These are phyloP conservation scores for Schizochytrium sp. DNA, from an alignment of 108 stramenopile species.

Conservation along the genomic window DNA sequence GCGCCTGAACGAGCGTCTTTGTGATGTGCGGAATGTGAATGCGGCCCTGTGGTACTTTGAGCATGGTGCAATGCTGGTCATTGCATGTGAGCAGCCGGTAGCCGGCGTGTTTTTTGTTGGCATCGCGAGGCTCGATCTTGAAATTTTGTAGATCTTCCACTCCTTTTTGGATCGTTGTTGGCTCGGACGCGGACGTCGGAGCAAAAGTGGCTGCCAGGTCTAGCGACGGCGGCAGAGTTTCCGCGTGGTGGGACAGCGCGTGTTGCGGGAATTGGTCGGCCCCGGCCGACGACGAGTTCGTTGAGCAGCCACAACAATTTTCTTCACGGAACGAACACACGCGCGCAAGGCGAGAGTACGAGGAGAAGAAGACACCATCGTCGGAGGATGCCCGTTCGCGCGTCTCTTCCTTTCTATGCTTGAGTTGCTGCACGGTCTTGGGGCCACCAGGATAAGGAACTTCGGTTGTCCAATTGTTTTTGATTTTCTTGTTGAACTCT, in stretches of 20 bases:
- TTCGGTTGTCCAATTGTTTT: background rate
- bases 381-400: background rate
- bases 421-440: background rate
- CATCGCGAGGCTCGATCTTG: background rate
- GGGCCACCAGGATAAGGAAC: background rate
- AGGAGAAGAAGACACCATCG: background rate
- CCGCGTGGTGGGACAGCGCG: too few species aligned
- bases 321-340: background rate
- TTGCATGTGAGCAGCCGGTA: conserved; percentile 14
- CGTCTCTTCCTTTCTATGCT: background rate
- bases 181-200: background rate
- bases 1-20: background rate
- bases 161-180: background rate
- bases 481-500: too few species aligned
- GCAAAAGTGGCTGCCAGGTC: background rate
- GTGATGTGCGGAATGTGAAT: background rate
- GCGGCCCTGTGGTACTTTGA: background rate
- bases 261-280: too few species aligned
- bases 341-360: background rate
- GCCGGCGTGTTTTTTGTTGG: background rate
- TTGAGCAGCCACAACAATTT: too few species aligned
- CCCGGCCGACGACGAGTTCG: too few species aligned
- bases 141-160: background rate
- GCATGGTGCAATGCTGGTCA: background rate
- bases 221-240: background rate